Evolutionary conservation across 208 protist species (phyloP).

Genomic region (Herpetomonas tarakana): DNA sequence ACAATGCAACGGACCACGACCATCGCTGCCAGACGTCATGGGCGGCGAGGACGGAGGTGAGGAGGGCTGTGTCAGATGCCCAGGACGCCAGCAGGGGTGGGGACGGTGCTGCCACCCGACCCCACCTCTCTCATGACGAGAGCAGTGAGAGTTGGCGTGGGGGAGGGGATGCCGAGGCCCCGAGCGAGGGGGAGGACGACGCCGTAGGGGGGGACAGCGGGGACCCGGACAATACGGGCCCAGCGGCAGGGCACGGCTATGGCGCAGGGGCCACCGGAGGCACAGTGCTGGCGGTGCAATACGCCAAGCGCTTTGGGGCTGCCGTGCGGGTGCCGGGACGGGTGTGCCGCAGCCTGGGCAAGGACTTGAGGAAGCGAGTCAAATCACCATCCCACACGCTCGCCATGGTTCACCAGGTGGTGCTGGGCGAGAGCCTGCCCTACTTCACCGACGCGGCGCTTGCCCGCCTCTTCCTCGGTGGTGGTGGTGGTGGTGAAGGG

Average conservation of each 20-base stretch:
- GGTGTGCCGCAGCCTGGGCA: conserved; percentile 57
- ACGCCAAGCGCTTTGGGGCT: conserved; percentile 52
- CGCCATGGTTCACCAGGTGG: conserved; percentile 40
- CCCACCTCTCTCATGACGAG: too few relatives aligned
- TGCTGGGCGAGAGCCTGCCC: conserved; percentile 51
- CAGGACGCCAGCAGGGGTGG: too few relatives aligned
- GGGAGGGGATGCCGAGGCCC: too few relatives aligned
- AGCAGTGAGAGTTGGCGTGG: too few relatives aligned
- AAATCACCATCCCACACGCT: conserved; percentile 59
- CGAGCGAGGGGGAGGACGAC: too few relatives aligned
- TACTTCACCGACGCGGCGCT: conserved; percentile 63
- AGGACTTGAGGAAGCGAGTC: conserved; percentile 53
- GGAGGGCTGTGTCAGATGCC: too few relatives aligned
- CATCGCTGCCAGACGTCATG: background rate
- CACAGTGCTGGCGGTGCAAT: conserved; percentile 14
- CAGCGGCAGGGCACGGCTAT: too few relatives aligned
- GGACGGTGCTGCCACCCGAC: too few relatives aligned
- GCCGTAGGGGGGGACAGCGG: too few relatives aligned
- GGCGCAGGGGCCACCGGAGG: background rate
- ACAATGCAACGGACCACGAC: background rate
- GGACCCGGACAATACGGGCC: too few relatives aligned
- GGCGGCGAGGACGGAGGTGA: too few relatives aligned
- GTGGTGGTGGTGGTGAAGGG: background rate
- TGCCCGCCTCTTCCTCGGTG: conserved; percentile 32
- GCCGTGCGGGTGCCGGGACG: conserved; percentile 48